Percentiles rank a stretch among this genome's conserved stretches.
phyloP scores from a whole-genome alignment of 345 rosid species.

The Lepidium aucheri region DNA sequence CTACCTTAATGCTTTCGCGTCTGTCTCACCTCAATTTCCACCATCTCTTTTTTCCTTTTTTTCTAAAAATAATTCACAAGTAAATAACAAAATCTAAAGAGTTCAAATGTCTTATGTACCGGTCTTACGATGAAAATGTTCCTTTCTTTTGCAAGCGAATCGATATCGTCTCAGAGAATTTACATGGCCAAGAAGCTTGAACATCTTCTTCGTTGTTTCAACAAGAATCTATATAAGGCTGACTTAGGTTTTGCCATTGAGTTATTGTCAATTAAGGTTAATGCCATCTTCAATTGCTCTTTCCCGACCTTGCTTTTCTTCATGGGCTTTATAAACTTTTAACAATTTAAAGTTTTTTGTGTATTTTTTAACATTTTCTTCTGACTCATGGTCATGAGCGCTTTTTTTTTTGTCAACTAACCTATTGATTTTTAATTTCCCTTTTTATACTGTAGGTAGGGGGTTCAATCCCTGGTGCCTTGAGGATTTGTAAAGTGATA shows the following conservation, averaged over 20 bases:
- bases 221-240: neutral
- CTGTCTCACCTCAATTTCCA: conserved; percentile 16
- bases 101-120: neutral
- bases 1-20: conserved; percentile 12
- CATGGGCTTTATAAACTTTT: no score
- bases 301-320: no score
- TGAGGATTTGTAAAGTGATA: no score
- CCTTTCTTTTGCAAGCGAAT: neutral
- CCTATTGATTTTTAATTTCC: no score
- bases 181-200: neutral
- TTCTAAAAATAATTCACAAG: neutral
- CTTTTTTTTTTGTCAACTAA: no score
- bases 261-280: neutral
- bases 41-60: neutral
- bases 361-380: no score
- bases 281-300: no score
- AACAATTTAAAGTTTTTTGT: no score
- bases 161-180: neutral
- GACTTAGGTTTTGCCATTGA: neutral
- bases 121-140: neutral
- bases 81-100: neutral
- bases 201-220: neutral
- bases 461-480: no score
- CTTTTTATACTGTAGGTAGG: no score
- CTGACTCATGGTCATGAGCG: neutral